Evolutionary conservation across 441 rosid species (phyloP), one percentile per base, ranked within the genome.

Genomic region (Viola pubescens): DNA sequence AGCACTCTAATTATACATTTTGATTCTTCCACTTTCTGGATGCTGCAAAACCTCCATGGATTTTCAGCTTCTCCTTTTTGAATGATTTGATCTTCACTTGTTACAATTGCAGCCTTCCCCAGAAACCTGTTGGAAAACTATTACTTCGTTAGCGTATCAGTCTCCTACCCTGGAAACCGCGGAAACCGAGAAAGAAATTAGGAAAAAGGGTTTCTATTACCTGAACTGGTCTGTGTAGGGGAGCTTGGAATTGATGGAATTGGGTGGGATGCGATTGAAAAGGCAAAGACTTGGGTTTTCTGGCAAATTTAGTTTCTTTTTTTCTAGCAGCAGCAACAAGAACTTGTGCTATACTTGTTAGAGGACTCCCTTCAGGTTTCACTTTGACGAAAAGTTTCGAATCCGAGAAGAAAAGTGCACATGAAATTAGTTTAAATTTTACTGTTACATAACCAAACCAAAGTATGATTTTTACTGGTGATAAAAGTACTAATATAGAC

Each of bases 1-100:
- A 75, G 48, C 43, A 82, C 56, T 47, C 70, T 74, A 6, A 80
- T 4, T 44, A 82, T 50, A 52, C 73, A 62, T 60, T 84, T 84
- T 37, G 80, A 51, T n/a, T 66, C 69, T 68, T 84, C 88, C 9
- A 84, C 88, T 63, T 80, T 80, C 7, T 77, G 82, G 43, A 82
- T 37, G 9, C 81, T 77, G 53, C 86, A 82, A n/a, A 84, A 52
- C 47, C 72, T 70, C 88, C 91, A 84, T n/a, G 66, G 56, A 39
- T n/a, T n/a, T n/a, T n/a, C n/a, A n/a, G n/a, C n/a, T n/a, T n/a
- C n/a, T n/a, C 81, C 75, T n/a, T 77, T 71, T 0, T 19, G 0
- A 5, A 60, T 70, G n/a, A 69, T 60, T 55, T 53, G 37, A 58
- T 77, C 77, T 55, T 63, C 66, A 3, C 48, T 63, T 44, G 61